Percentiles rank a stretch among this genome's conserved stretches.
phyloP scores from a whole-genome alignment of 1,139 yeast genomes.

The Candida sp. region DNA sequence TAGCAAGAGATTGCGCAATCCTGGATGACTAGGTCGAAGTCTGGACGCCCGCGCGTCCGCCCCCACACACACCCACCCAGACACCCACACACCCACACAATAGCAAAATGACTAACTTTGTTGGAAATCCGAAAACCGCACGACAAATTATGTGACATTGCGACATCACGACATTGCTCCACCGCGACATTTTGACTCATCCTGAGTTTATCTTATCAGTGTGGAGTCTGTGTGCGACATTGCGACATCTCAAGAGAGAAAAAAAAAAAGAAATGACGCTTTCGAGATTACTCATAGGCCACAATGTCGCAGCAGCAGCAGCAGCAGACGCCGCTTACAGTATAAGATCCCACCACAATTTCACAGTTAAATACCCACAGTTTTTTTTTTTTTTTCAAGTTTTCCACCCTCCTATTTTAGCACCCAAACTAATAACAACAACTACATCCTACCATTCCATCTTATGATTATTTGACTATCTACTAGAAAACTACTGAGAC shows the following conservation, averaged over 20 bases:
- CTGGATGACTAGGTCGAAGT: too few species aligned
- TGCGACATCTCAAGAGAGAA: background rate
- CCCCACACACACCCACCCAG: background rate
- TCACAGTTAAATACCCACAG: background rate
- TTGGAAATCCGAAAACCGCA: background rate
- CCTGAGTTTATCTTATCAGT: background rate
- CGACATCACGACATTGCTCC: background rate
- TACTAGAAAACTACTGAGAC: slow-evolving; percentile 4
- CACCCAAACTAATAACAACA: background rate
- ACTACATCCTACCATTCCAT: background rate
- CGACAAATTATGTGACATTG: background rate
- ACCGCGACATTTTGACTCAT: background rate
- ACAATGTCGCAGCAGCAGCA: background rate
- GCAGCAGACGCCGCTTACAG: background rate
- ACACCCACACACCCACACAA: too few species aligned
- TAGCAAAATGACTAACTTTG: background rate
- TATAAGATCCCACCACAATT: slow-evolving; percentile 2
- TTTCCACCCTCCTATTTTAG: background rate
- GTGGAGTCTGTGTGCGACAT: background rate
- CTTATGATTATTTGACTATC: slow-evolving; percentile 3
- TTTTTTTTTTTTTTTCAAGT: background rate
- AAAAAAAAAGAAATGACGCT: slow-evolving; percentile 1
- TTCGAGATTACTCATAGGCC: background rate
- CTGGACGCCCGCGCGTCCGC: background rate
- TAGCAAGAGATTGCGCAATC: background rate